These are phyloP conservation scores for Crithidia fasciculata DNA, from an alignment of 208 protist species.

Conservation along the genomic window DNA sequence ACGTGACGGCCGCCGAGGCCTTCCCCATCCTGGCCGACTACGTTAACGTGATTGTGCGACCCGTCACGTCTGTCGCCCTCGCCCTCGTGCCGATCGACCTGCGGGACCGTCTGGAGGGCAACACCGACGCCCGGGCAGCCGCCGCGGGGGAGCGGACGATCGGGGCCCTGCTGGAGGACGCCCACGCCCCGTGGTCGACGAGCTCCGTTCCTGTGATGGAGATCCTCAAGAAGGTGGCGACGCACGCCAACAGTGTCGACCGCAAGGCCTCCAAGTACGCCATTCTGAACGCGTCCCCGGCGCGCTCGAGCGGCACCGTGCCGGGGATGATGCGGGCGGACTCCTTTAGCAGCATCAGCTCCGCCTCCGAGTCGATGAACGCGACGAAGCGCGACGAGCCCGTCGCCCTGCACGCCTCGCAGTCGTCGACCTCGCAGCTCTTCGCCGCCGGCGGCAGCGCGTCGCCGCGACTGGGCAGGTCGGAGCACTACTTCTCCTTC, in stretches of 20 bases:
- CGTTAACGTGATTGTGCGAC: slow-evolving; percentile 48
- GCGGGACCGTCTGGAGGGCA: slow-evolving; percentile 75
- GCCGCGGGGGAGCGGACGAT: slow-evolving; percentile 3
- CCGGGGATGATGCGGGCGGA: slow-evolving; percentile 24
- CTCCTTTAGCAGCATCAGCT: slow-evolving; percentile 35
- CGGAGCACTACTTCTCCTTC: slow-evolving; percentile 92
- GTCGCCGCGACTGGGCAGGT: slow-evolving; percentile 16
- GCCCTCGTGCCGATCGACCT: slow-evolving; percentile 75
- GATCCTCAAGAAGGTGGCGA: slow-evolving; percentile 70
- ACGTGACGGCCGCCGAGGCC: slow-evolving; percentile 18
- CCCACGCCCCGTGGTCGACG: slow-evolving; percentile 19
- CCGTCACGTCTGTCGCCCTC: slow-evolving; percentile 44
- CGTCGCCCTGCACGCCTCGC: neutral
- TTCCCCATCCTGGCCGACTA: slow-evolving; percentile 51
- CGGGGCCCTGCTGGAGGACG: slow-evolving; percentile 10
- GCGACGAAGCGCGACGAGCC: slow-evolving; percentile 25
- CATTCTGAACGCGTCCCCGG: slow-evolving; percentile 81
- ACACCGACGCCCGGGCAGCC: slow-evolving; percentile 35
- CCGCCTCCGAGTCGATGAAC: slow-evolving; percentile 20
- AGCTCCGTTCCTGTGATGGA: slow-evolving; percentile 66
- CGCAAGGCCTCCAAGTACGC: slow-evolving; percentile 82
- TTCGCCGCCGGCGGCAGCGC: slow-evolving; percentile 12
- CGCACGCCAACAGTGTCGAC: slow-evolving; percentile 80
- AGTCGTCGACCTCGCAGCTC: slow-evolving; percentile 15
- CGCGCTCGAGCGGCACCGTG: slow-evolving; percentile 33